phyloP scores from a whole-genome alignment of 805 yeast species.

The Myxozyma monticola region DNA sequence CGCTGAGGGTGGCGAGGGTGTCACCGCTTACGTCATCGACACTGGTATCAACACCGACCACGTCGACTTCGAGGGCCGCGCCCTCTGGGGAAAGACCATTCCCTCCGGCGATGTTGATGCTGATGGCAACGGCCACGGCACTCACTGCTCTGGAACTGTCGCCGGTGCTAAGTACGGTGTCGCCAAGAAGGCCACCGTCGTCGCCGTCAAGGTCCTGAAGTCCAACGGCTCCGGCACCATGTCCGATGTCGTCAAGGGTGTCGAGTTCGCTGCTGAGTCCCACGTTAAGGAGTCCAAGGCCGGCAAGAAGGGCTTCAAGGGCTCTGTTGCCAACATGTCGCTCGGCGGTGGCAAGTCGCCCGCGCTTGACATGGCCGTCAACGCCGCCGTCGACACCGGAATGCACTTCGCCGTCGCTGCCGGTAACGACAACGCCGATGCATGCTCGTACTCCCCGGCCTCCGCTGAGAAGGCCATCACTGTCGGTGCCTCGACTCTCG shows the following conservation, averaged over 20 bases:
- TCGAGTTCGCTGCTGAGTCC: constrained; percentile 56
- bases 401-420: constrained; percentile 64
- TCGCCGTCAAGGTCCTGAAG: constrained; percentile 62
- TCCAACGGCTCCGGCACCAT: constrained; percentile 60
- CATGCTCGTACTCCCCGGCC: constrained; percentile 62
- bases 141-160: constrained; percentile 68
- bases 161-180: constrained; percentile 59
- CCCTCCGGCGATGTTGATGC: constrained; percentile 50
- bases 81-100: constrained; percentile 59
- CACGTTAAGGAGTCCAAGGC: constrained; percentile 45
- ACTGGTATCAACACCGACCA: constrained; percentile 57
- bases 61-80: constrained; percentile 61
- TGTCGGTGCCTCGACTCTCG: constrained; percentile 90
- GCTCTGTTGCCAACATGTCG: constrained; percentile 63
- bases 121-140: constrained; percentile 65
- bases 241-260: constrained; percentile 64
- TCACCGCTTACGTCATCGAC: constrained; percentile 56
- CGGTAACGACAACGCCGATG: constrained; percentile 61
- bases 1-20: constrained; percentile 60
- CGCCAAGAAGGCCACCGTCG: constrained; percentile 58
- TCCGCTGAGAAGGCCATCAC: constrained; percentile 70
- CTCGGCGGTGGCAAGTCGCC: constrained; percentile 60
- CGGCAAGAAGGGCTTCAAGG: constrained; percentile 50
- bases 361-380: constrained; percentile 57
- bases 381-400: constrained; percentile 59